Evolutionary conservation across 352 stramenopile genomes (phyloP), one percentile per base, ranked within the genome.

Genomic region (Pythium vanterpoolii): DNA sequence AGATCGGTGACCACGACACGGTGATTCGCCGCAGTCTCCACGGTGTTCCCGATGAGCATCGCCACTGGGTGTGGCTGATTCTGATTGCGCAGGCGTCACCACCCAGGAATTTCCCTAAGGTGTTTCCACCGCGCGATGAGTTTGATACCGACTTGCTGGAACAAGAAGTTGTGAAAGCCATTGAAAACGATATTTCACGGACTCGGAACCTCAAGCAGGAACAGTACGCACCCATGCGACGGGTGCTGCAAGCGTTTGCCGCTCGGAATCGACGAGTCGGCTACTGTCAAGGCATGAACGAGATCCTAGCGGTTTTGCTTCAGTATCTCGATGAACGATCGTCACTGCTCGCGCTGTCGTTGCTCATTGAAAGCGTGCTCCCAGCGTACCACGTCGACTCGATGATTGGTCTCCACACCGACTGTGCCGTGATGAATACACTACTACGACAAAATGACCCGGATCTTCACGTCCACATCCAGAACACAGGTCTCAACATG

Each of bases 211-310:
- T 90, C 14, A 61, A 73, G 19, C 66, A 78, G 8, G 74, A 80
- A 28, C 76, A 89, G 66, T 66, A 75, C 6, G 59, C 66, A 24
- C 66, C 74, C 11, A 90, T 94, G 77, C 68, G 80, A 7, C 73
- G 78, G 42, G 80, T 91, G 16, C 73, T 94, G 10, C 78, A 77
- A 21, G 76, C 80, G 11, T 94, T 94, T 75, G 84, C 84, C 2
- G 72, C 69, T 46, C 78, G 82, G 27, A 90, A 91, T 60, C 81
- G 82, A 7, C 74, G 80, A 1, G 81, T 94, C 31, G 84, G 84
- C 0, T 94, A 94, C 50, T 94, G 84, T 31, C 84, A 94, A 60
- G 84, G 84, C 11, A 94, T 94, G 84, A 94, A 94, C 51, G 84
- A 94, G 61, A 87, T 94, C 5, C 58, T 88, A 8, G 79, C 79